Percentiles rank a stretch among this genome's conserved stretches.
phyloP scores from a whole-genome alignment of 2,329 filamentous ascomycete species.

The Talaromyces sp. region DNA sequence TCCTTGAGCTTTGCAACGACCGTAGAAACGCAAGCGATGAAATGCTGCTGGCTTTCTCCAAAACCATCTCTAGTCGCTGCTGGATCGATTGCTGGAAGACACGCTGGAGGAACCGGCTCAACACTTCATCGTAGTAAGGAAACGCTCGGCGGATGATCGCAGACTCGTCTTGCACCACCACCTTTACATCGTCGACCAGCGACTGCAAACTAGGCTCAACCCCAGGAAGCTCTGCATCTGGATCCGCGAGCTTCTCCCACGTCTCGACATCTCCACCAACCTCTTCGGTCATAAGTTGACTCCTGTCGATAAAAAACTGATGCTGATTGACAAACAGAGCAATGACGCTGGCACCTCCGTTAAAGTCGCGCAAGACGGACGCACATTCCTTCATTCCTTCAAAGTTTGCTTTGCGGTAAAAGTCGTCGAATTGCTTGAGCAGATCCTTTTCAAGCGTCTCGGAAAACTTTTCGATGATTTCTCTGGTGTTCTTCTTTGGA shows the following conservation, averaged over 20 bases:
- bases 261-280: constrained; percentile 56
- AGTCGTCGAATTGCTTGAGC: constrained; percentile 93
- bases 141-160: constrained; percentile 95
- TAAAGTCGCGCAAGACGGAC: constrained; percentile 90
- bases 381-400: constrained; percentile 98
- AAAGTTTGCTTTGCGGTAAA: constrained; percentile 90
- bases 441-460: constrained; percentile 94
- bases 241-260: constrained; percentile 91
- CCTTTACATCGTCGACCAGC: constrained; percentile 85
- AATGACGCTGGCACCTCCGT: constrained; percentile 90
- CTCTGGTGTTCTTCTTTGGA: constrained; percentile 60
- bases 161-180: constrained; percentile 95
- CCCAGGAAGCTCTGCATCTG: constrained; percentile 83
- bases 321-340: constrained; percentile 97
- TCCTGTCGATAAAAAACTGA: constrained; percentile 96
- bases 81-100: constrained; percentile 98
- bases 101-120: constrained; percentile 87
- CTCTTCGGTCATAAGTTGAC: constrained; percentile 84
- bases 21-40: constrained; percentile 89
- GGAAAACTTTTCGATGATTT: constrained; percentile 93
- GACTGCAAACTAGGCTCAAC: constrained; percentile 90
- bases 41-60: constrained; percentile 88
- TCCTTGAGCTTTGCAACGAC: constrained; percentile 82
- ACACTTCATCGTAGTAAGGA: constrained; percentile 89
- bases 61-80: constrained; percentile 87